Conservation (phyloP, 768 basidiomycete genomes). For the Tricholomella constricta region DNA sequence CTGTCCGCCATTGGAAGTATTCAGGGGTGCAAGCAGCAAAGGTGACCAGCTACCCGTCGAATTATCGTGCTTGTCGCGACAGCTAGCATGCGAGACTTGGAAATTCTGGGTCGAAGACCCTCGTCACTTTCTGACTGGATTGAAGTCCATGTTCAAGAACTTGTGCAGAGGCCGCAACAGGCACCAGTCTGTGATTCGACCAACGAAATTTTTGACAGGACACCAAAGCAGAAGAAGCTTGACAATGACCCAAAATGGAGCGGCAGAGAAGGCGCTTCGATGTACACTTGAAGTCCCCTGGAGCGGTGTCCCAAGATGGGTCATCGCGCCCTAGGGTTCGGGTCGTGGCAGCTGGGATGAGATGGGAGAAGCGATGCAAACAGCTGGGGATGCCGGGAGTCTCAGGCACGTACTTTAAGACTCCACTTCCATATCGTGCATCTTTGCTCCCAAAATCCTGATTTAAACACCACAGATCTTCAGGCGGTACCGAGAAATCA, state of each 20-base stretch:
- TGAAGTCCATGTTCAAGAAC: not conserved
- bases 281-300: constrained; percentile 1
- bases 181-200: constrained; percentile 1
- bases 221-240: constrained; percentile 21
- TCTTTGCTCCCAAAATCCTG: not conserved
- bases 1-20: constrained; percentile 20
- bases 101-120: not conserved
- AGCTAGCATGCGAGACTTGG: not conserved
- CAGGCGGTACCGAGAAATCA: constrained; percentile 13
- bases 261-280: constrained; percentile 1
- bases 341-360: constrained; percentile 3
- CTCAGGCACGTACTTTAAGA: constrained; percentile 18
- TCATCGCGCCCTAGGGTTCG: not conserved
- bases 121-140: not conserved
- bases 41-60: not conserved
- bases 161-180: not conserved
- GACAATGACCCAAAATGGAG: constrained; percentile 1
- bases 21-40: constrained; percentile 18
- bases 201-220: constrained; percentile 20
- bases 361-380: constrained; percentile 8
- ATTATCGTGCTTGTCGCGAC: not conserved
- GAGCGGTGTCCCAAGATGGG: not conserved
- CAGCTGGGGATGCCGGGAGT: constrained; percentile 10
- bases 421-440: too few relatives aligned
- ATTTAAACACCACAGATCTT: not conserved